These are phyloP conservation scores for Harringtonia aguacate DNA, from an alignment of 2,329 filamentous ascomycete species.

Conservation along the genomic window DNA sequence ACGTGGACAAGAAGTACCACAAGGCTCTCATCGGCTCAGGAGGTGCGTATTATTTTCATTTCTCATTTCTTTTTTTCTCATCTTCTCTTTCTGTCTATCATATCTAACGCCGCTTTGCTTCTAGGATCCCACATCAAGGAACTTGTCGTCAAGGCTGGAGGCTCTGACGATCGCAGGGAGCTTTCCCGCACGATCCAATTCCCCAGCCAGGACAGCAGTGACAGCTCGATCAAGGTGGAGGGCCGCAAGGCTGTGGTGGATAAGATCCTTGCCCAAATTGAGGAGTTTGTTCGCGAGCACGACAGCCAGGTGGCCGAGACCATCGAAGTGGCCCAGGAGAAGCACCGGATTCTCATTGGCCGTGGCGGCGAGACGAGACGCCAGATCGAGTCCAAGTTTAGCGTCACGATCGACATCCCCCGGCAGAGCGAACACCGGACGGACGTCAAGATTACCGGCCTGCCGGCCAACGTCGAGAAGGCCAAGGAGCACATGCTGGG, in stretches of 20 bases:
- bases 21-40: constrained; percentile 78
- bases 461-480: constrained; percentile 66
- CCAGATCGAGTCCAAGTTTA: constrained; percentile 75
- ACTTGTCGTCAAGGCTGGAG: constrained; percentile 80
- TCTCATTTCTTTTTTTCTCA: background rate
- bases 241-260: constrained; percentile 76
- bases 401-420: constrained; percentile 80
- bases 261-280: constrained; percentile 74
- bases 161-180: constrained; percentile 73
- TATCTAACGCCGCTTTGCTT: constrained; percentile 24
- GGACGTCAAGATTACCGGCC: constrained; percentile 76
- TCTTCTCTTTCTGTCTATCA: background rate
- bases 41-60: constrained; percentile 45
- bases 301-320: constrained; percentile 71
- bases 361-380: constrained; percentile 82
- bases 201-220: constrained; percentile 76
- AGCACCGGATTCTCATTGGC: constrained; percentile 86
- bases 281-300: constrained; percentile 71
- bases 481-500: constrained; percentile 77
- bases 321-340: constrained; percentile 76
- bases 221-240: constrained; percentile 78
- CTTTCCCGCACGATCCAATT: constrained; percentile 89
- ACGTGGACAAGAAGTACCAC: constrained; percentile 93
- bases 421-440: constrained; percentile 78
- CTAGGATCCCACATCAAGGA: constrained; percentile 73